Conservation (phyloP, 169 alveolate species). For the Plasmodium reichenowi region DNA sequence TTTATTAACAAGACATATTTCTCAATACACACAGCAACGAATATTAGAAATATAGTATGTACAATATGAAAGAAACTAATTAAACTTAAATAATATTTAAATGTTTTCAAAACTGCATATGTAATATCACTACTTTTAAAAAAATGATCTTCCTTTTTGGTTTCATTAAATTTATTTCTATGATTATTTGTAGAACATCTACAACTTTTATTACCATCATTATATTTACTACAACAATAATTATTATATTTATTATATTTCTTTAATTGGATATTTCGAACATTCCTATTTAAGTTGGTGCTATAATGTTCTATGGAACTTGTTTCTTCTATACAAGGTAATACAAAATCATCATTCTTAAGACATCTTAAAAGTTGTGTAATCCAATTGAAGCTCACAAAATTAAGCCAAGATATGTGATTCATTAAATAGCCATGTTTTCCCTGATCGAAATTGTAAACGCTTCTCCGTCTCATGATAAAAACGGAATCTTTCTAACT, state of each 20-base stretch:
- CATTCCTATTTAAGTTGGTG: slow-evolving; percentile 1
- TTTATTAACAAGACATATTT: slow-evolving; percentile 23
- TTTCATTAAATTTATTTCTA: not conserved
- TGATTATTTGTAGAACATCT: not conserved
- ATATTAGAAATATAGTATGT: slow-evolving; percentile 13
- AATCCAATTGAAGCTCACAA: slow-evolving; percentile 52
- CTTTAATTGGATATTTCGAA: not conserved
- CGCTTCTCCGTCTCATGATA: slow-evolving; percentile 1
- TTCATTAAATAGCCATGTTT: slow-evolving; percentile 10
- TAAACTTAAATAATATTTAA: not conserved
- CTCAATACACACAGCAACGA: slow-evolving; percentile 42
- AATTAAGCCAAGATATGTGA: slow-evolving; percentile 13
- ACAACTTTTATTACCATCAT: not conserved
- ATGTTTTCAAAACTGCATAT: slow-evolving; percentile 8
- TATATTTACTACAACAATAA: not conserved
- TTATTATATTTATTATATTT: not conserved
- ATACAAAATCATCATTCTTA: slow-evolving; percentile 9
- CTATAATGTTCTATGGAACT: slow-evolving; percentile 14
- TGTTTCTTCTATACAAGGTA: slow-evolving; percentile 38
- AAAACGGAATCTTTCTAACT: not conserved
- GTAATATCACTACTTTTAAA: slow-evolving; percentile 16
- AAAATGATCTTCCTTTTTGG: slow-evolving; percentile 4
- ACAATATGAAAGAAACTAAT: slow-evolving; percentile 15
- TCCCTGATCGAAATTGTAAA: not conserved
- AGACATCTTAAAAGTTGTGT: slow-evolving; percentile 3